Base-by-base conservation (phyloP, 345 rosid species). In the Arabis alpina region DNA sequence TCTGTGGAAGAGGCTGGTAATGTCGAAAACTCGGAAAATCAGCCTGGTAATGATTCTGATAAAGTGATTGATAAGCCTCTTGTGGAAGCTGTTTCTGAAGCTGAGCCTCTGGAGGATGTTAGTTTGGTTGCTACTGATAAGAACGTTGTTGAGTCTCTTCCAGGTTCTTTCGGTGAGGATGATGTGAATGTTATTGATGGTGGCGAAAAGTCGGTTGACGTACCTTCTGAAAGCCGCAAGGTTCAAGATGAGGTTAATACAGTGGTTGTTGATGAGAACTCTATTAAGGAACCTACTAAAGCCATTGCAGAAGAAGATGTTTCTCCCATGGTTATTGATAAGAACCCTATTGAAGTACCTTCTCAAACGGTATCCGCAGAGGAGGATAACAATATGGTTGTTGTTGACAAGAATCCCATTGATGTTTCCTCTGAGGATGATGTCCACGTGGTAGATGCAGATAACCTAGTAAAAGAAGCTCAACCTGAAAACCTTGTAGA, bases 351-450 rank as follows among this genome's bases (percentile, higher is more conserved):
- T 40, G 70, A 75, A 39, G 68, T 9, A n/a, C 73, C 80, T n/a
- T 43, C 74, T 32, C 81, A 74, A 60, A 50, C 80, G 40, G 50
- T 67, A 47, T 75, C 72, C 12, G 50, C 64, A n/a, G n/a, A n/a
- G 10, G 86, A 81, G 43, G 81, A 79, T 54, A 73, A 61, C 11
- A 51, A 77, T 71, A 72, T 71, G 8, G 73, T 66, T 51, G 69
- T 74, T 67, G 68, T 74, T 45, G 78, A 74, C 6, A 66, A 67
- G 19, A 71, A 77, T 66, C 72, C 79, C 41, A 72, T 75, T 61
- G 78, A 67, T 66, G 81, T 61, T 40, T 76, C 71, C 49, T 62
- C 79, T 56, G 79, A 69, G 61, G 79, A 69, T 9, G 11, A 54
- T 42, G 54, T 54, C 24, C 70, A 75, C 24, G 70, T 75, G 30